phyloP scores from a whole-genome alignment of 257 asterid species.

The Nicotiana tomentosiformis region DNA sequence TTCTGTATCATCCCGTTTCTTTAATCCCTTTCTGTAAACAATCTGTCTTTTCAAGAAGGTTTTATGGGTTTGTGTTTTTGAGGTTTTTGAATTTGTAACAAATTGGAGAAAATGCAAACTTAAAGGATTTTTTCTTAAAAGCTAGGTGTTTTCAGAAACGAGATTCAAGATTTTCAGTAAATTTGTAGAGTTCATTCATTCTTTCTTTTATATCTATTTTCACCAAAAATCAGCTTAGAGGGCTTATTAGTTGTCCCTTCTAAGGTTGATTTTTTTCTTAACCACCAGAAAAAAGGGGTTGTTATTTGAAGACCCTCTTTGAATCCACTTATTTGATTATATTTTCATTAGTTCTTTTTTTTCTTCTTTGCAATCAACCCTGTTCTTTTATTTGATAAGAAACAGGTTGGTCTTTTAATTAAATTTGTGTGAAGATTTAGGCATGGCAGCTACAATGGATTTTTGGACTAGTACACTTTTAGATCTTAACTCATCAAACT shows the following conservation, averaged over 20 bases:
- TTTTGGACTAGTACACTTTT: slow-evolving; percentile 49
- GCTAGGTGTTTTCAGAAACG: slow-evolving; percentile 76
- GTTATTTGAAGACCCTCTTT: slow-evolving; percentile 55
- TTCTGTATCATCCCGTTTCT: slow-evolving; percentile 58
- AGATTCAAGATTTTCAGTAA: slow-evolving; percentile 28
- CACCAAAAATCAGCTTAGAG: slow-evolving; percentile 18
- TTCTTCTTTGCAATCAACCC: background rate
- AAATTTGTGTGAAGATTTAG: background rate
- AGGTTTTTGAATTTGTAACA: background rate
- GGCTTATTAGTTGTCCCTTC: slow-evolving; percentile 69
- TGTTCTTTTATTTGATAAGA: slow-evolving; percentile 65
- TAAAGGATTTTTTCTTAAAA: slow-evolving; percentile 26
- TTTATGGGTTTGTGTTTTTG: slow-evolving; percentile 30
- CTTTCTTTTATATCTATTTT: background rate
- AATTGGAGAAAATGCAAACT: slow-evolving; percentile 32
- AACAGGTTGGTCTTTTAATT: slow-evolving; percentile 34
- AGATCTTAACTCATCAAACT: slow-evolving; percentile 27
- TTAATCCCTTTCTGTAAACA: slow-evolving; percentile 77
- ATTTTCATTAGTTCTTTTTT: background rate
- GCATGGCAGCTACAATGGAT: slow-evolving; percentile 74
- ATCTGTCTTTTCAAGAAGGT: slow-evolving; percentile 42
- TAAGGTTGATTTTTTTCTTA: slow-evolving; percentile 9
- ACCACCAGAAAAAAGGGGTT: slow-evolving; percentile 36
- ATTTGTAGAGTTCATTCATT: background rate
- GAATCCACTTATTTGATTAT: background rate